A percentile compares a stretch with the other conserved stretches of the same genome.
phyloP scores from a whole-genome alignment of 2,329 filamentous ascomycete species.

The Aureobasidium pullulans region DNA sequence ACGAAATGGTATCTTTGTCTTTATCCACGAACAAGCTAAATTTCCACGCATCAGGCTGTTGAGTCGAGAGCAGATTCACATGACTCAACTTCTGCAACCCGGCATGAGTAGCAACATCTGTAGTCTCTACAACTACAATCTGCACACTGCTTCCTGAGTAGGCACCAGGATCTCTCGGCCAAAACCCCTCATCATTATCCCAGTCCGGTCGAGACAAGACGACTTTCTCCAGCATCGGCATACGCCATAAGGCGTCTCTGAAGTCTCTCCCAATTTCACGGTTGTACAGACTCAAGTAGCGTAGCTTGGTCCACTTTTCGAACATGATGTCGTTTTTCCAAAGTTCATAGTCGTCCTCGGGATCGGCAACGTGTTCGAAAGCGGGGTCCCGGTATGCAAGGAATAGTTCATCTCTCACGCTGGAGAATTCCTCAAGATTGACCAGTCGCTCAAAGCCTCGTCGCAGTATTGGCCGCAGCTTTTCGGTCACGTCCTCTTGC shows the following conservation, averaged over 20 bases:
- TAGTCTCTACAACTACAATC: not conserved
- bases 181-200: too few species aligned
- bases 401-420: not conserved
- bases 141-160: not conserved
- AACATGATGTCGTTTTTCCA: not conserved
- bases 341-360: not conserved
- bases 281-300: too few species aligned
- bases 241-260: too few species aligned
- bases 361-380: not conserved
- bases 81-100: not conserved
- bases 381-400: not conserved
- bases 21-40: not conserved
- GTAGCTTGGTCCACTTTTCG: not conserved
- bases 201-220: not conserved
- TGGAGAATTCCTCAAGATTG: not conserved
- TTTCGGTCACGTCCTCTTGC: not conserved
- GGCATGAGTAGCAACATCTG: not conserved
- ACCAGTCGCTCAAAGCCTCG: not conserved
- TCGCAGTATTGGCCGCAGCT: not conserved
- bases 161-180: not conserved
- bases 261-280: too few species aligned
- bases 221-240: not conserved
- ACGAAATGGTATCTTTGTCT: not conserved
- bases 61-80: not conserved
- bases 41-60: not conserved